Evolutionary conservation across 2,329 filamentous ascomycete species (phyloP), one percentile per base, ranked within the genome.

Genomic region (Penicillium corylophilum): DNA sequence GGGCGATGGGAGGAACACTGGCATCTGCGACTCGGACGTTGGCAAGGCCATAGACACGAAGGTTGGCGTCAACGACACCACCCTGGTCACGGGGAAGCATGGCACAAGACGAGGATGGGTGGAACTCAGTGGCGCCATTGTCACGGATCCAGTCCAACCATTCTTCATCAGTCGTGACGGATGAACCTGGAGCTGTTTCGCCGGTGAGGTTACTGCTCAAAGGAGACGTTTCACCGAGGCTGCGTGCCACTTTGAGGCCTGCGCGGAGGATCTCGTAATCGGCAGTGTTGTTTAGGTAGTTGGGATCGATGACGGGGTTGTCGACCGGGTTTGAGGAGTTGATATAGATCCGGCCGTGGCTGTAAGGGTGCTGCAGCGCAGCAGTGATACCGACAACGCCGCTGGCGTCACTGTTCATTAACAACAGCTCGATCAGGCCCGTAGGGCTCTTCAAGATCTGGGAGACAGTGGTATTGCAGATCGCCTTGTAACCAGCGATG

Each of bases 21-120:
- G 66, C 65, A 5, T 69, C 67, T 0, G 62, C 64, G 5, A 69
- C 61, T 3, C 67, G 62, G 8, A 69, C 64, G 44, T 69, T 69
- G 0, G 56, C 44, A 5, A 68, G 61, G 1, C 67, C 67, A 43
- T 69, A 65, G 0, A 67, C 64, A 38, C 56, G 61, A 0, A 67
- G 61, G 5, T 61, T 60, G 12, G 64, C 64, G 18, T 66, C 64
- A 3, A 67, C 64, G 0, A 67, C 64, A 5, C 64, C 64, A 7
- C 64, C 64, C 16, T 63, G 55, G 0, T 56, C 41, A n/a, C 51
- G 55, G 22, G 64, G 65, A 2, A 61, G 58, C 67, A 64, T 70
- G 31, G 59, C 68, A 39, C 68, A 63, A 2, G 57, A 57, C 0
- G 61, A 60, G 0, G 59, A 63, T 0, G 62, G 64, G 20, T 67